Conservation (phyloP, 2,329 filamentous ascomycete species). For the Bisporella sp. region DNA sequence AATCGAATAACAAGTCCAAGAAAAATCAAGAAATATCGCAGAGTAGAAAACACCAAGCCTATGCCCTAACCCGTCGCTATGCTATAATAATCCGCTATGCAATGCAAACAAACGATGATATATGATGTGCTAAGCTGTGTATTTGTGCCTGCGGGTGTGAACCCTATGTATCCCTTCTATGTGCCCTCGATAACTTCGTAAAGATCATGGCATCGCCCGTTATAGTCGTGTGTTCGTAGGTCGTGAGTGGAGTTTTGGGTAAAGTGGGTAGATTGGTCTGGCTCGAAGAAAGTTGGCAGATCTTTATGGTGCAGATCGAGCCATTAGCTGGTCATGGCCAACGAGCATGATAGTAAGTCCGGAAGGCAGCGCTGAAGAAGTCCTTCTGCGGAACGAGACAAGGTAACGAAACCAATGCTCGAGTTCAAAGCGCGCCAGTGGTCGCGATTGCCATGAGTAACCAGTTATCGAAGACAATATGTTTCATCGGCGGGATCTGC, state of each 20-base stretch:
- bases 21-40: slow-evolving; percentile 1
- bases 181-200: slow-evolving; percentile 27
- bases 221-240: slow-evolving; percentile 14
- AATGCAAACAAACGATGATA: slow-evolving; percentile 20
- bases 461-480: slow-evolving; percentile 29
- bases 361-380: slow-evolving; percentile 23
- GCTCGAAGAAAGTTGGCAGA: slow-evolving; percentile 2
- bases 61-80: slow-evolving; percentile 23
- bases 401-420: slow-evolving; percentile 25
- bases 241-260: slow-evolving; percentile 6
- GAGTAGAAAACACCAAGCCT: slow-evolving; percentile 16
- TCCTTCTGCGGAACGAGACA: slow-evolving; percentile 25
- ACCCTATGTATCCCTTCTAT: slow-evolving; percentile 16
- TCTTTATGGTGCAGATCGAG: slow-evolving; percentile 21
- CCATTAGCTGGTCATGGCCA: slow-evolving; percentile 22
- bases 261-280: background rate
- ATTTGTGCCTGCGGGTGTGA: slow-evolving; percentile 2
- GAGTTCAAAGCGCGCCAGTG: slow-evolving; percentile 25
- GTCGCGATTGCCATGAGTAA: slow-evolving; percentile 25
- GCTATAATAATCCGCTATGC: slow-evolving; percentile 21
- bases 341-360: slow-evolving; percentile 26
- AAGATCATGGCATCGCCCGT: slow-evolving; percentile 21
- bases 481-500: slow-evolving; percentile 25
- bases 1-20: slow-evolving; percentile 3
- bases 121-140: slow-evolving; percentile 6